Evolutionary conservation across 2,329 filamentous ascomycete genomes (phyloP).

Genomic region (Colletotrichum musicola): DNA sequence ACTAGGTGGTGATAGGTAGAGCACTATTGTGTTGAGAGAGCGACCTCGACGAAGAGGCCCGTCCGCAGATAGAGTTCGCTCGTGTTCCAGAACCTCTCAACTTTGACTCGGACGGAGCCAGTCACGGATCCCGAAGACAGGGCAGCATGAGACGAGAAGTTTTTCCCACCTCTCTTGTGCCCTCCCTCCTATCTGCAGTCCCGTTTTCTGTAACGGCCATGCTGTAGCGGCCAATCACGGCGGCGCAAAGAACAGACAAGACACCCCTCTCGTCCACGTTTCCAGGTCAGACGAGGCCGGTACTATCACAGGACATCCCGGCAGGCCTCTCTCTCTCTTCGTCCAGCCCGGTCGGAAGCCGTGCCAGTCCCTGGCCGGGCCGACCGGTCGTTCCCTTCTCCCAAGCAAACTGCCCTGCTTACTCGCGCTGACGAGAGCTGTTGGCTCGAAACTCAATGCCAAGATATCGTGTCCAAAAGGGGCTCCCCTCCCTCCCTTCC

Average conservation of each 20-base stretch:
- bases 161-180: background rate
- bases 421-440: conserved; percentile 3
- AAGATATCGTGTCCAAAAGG: conserved; percentile 13
- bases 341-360: too few species aligned
- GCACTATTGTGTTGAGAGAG: background rate
- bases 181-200: background rate
- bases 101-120: conserved; percentile 25
- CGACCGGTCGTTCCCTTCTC: background rate
- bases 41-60: too few species aligned
- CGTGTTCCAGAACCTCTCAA: conserved; percentile 30
- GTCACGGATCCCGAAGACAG: conserved; percentile 8
- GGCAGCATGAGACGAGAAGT: conserved; percentile 22
- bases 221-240: background rate
- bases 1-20: too few species aligned
- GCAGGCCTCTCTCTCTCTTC: too few species aligned
- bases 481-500: background rate
- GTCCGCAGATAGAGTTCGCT: conserved; percentile 23
- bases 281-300: background rate
- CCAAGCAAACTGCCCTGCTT: background rate
- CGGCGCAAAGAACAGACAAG: background rate
- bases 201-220: background rate
- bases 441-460: conserved; percentile 18
- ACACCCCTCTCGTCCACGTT: background rate
- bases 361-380: background rate
- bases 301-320: too few species aligned